Percentiles rank a stretch among this genome's conserved stretches.
phyloP scores from a whole-genome alignment of 2,329 filamentous ascomycete species.

The Mariannaea sp. region DNA sequence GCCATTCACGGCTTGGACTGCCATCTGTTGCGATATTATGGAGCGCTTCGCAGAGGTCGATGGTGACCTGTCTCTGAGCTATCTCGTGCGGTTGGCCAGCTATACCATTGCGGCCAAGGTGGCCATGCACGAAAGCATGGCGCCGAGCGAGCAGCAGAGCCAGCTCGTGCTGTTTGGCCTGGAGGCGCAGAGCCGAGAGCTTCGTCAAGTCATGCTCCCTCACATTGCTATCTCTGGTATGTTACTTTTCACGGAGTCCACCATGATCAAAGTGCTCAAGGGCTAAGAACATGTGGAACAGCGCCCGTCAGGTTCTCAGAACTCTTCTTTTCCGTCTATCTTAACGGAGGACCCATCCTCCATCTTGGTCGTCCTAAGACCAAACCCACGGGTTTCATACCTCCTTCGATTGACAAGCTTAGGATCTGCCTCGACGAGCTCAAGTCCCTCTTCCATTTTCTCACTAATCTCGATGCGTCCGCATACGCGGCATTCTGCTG shows the following conservation, averaged over 20 bases:
- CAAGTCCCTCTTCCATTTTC: conserved; percentile 42
- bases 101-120: conserved; percentile 46
- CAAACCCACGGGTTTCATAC: conserved; percentile 14
- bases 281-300: conserved; percentile 32
- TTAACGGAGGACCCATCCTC: conserved; percentile 48
- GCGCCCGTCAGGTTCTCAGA: conserved; percentile 40
- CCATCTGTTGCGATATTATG: conserved; percentile 51
- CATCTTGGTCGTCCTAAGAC: conserved; percentile 16
- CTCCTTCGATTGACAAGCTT: conserved; percentile 30
- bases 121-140: conserved; percentile 37
- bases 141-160: conserved; percentile 46
- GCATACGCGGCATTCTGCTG: conserved; percentile 46
- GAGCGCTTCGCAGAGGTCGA: conserved; percentile 43
- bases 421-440: conserved; percentile 33
- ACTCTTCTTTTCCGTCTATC: conserved; percentile 46
- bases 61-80: conserved; percentile 50
- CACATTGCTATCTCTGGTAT: conserved; percentile 37
- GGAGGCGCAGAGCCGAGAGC: conserved; percentile 52
- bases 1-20: conserved; percentile 49
- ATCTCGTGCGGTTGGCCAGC: conserved; percentile 50
- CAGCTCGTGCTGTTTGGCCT: conserved; percentile 54
- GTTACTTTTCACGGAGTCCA: too few relatives aligned
- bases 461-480: conserved; percentile 38
- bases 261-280: neutral
- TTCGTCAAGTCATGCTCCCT: conserved; percentile 43